Conservation (phyloP, 768 basidiomycete genomes). For the Calocera cornea region DNA sequence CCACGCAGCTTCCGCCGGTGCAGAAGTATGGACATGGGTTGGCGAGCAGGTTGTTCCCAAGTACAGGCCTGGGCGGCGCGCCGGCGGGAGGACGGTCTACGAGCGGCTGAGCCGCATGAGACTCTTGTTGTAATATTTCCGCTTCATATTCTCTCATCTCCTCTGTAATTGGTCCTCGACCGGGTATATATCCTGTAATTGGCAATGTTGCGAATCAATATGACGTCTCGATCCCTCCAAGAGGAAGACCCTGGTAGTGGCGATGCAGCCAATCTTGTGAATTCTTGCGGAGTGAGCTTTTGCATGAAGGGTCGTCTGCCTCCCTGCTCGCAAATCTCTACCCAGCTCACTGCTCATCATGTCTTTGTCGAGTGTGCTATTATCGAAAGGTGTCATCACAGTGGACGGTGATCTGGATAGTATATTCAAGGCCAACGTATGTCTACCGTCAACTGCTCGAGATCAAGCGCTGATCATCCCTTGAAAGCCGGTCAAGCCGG, state of each 20-base stretch:
- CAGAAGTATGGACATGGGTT: not conserved
- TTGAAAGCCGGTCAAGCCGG: constrained; percentile 5
- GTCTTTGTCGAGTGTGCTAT: not conserved
- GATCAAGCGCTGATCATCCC: not conserved
- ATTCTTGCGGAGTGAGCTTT: not conserved
- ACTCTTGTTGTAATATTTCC: not conserved
- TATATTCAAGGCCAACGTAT: constrained; percentile 43
- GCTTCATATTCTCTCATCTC: not conserved
- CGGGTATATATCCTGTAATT: not conserved
- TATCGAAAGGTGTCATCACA: not conserved
- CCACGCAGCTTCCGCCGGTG: not conserved
- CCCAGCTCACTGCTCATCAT: not conserved
- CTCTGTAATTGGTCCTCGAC: not conserved
- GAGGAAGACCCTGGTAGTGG: not conserved
- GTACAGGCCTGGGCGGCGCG: not conserved
- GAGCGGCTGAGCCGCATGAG: not conserved
- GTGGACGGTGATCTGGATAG: constrained; percentile 52
- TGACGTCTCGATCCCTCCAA: not conserved
- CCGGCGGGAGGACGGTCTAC: not conserved
- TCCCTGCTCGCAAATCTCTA: not conserved
- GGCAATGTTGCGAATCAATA: not conserved
- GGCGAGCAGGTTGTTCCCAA: not conserved
- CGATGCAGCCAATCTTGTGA: not conserved
- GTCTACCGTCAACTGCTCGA: constrained; percentile 12
- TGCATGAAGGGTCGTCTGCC: not conserved